Evolutionary conservation across 169 alveolate species (phyloP).

Genomic region (Perkinsus chesapeaki): DNA sequence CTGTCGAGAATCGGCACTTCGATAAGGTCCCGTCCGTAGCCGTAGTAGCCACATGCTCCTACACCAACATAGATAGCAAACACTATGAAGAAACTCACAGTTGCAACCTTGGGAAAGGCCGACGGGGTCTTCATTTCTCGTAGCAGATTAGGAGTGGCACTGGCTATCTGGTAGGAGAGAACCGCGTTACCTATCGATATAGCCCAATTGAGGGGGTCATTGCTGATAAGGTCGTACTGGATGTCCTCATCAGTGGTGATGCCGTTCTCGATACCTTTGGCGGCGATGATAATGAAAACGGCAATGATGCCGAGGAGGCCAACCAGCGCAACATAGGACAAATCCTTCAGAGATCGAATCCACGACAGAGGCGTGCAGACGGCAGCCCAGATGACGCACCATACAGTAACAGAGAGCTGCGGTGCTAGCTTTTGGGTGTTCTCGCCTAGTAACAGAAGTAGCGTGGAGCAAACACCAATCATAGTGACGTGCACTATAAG

Average conservation of each 20-base stretch:
- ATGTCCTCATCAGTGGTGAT: not conserved
- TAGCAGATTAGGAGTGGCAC: not conserved
- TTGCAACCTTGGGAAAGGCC: not conserved
- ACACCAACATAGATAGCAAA: not conserved
- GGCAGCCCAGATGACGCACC: conserved; percentile 1
- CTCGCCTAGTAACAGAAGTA: not conserved
- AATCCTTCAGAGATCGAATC: not conserved
- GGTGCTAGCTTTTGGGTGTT: not conserved
- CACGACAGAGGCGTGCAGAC: not conserved
- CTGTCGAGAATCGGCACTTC: not conserved
- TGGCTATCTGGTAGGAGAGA: not conserved
- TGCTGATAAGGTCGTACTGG: not conserved
- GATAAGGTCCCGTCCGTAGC: not conserved
- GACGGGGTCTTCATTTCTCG: not conserved
- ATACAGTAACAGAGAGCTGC: not conserved
- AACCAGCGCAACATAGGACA: not conserved
- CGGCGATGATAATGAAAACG: not conserved
- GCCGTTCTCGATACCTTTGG: not conserved
- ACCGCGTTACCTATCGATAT: not conserved
- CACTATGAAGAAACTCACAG: not conserved
- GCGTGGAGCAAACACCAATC: not conserved
- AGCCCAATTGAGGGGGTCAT: not conserved
- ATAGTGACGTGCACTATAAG: not conserved
- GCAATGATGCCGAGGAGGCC: not conserved
- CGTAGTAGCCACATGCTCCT: not conserved